Percentiles rank a stretch among this genome's conserved stretches.
phyloP scores from a whole-genome alignment of 345 rosid species.

The Isatis tinctoria region DNA sequence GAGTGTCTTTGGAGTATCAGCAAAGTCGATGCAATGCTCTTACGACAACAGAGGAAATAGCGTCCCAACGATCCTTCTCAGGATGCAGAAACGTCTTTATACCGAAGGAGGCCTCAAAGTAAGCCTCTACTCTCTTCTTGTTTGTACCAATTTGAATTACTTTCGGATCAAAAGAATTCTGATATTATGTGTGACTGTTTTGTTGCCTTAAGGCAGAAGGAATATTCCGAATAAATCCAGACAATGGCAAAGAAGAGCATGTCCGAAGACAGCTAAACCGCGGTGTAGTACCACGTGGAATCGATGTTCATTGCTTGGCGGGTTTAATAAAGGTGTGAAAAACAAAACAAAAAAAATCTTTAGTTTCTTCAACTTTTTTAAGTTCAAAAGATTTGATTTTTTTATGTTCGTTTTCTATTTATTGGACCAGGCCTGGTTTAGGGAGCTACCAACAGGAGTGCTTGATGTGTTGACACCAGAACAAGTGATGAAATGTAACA shows the following conservation, averaged over 20 bases:
- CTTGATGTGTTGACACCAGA: conserved; percentile 84
- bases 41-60: conserved; percentile 81
- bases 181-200: conserved; percentile 16
- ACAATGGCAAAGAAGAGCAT: conserved; percentile 67
- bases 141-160: neutral
- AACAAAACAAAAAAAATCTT: neutral
- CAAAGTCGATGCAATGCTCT: conserved; percentile 90
- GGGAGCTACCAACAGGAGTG: conserved; percentile 91
- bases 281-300: conserved; percentile 71
- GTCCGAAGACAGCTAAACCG: conserved; percentile 66
- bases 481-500: conserved; percentile 86
- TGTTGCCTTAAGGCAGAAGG: conserved; percentile 76
- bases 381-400: neutral
- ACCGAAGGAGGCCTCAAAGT: conserved; percentile 79
- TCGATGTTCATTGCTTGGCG: conserved; percentile 91
- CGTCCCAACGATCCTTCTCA: conserved; percentile 85
- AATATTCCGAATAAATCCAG: conserved; percentile 85
- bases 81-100: conserved; percentile 79
- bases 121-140: conserved; percentile 24
- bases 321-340: conserved; percentile 70
- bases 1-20: conserved; percentile 90
- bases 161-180: neutral
- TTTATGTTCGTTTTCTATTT: neutral
- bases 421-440: conserved; percentile 71
- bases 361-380: neutral